Conservation (phyloP, 768 basidiomycete species). For the Suillus decipiens region DNA sequence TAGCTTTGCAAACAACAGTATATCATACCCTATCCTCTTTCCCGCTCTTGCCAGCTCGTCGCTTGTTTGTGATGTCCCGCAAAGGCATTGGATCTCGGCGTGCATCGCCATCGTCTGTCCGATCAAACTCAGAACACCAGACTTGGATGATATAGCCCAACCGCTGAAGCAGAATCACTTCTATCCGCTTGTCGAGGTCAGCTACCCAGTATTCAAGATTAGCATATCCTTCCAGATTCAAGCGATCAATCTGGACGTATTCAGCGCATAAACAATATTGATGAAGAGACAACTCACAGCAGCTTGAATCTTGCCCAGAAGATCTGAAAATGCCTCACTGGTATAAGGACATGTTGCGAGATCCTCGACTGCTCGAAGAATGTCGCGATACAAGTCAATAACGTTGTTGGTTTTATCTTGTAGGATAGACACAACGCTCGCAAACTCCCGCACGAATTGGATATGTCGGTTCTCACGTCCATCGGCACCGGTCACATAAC, state of each 20-base stretch:
- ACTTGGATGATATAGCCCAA: conserved; percentile 76
- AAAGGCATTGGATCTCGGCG: conserved; percentile 52
- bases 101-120: conserved; percentile 65
- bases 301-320: conserved; percentile 79
- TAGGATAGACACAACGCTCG: conserved; percentile 86
- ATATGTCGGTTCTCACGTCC: conserved; percentile 86
- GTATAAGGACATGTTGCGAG: conserved; percentile 86
- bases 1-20: not conserved
- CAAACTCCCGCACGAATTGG: conserved; percentile 94
- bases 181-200: conserved; percentile 81
- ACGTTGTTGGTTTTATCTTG: conserved; percentile 97
- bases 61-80: conserved; percentile 62
- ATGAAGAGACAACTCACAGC: conserved; percentile 52
- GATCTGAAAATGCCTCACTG: conserved; percentile 75
- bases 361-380: conserved; percentile 82
- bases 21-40: conserved; percentile 75
- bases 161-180: conserved; percentile 74
- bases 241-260: conserved; percentile 74
- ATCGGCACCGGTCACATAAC: conserved; percentile 74
- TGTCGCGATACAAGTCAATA: conserved; percentile 89
- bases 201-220: conserved; percentile 93
- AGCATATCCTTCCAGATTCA: conserved; percentile 95
- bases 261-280: not conserved
- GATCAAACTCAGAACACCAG: conserved; percentile 89
- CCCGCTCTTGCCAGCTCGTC: conserved; percentile 65